Base-by-base conservation (phyloP, 768 basidiomycete genomes). In the Agrocybe pediades region DNA sequence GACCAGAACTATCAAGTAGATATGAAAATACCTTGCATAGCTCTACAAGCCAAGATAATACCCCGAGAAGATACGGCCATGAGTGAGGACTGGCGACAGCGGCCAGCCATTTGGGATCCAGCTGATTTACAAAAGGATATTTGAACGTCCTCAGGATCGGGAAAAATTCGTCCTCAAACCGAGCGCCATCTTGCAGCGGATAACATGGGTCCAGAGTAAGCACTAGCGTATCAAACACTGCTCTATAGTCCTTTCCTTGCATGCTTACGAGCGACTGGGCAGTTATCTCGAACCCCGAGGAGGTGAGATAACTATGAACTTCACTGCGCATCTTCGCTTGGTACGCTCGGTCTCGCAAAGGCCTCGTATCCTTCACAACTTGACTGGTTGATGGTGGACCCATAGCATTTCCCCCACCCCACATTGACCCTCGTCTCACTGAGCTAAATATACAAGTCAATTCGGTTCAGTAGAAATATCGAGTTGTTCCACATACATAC, bases 21-120 rank as follows among this genome's bases (percentile, higher is more conserved):
- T 29, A 36, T 15, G 51, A 6, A 66, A 77, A 23, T 62, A 95
- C 96, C 74, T 87, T 88, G 62, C 89, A 87, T 59, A 92, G 68
- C 61, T 92, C 87, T 7, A 90, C 91, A 13, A 99, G 73, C 97
- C 97, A 99, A 69, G 95, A 90, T 27, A 98, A 67, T 63, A 91
- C 89, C 19, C 90, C 96, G 15, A 98, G 76, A 21, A 97, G 71
- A 19, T 84, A 77, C 0, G 93, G 92, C 97, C 96, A 98, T n/a
- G 88, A 86, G 70, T 92, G 90, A 76, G 90, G 88, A 49, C 87
- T 88, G 0, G 92, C 95, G 0, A 94, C 90, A 2, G 95, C 88
- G 7, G 87, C 87, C 4, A 98, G 71, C 81, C 91, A 92, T 58
- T 91, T 95, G 47, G 86, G 85, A 60, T 93, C 91, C 16, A 98